Evolutionary conservation across 1,284 basidiomycete species (phyloP).

Genomic region (Vanrija pseudolonga): DNA sequence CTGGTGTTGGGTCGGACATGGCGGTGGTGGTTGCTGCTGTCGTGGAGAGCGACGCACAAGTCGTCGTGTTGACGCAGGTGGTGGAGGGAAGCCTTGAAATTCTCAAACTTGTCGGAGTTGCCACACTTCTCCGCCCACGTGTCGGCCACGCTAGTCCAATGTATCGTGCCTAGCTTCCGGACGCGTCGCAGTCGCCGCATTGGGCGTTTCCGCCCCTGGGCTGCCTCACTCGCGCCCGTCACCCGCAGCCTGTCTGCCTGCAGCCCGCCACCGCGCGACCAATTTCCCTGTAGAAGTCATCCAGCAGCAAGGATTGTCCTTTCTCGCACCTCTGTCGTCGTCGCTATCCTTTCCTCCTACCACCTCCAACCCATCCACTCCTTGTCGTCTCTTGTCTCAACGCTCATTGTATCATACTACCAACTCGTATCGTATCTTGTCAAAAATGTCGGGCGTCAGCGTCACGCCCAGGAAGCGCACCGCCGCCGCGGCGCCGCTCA

Average conservation of each 20-base stretch:
- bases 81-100: neutral
- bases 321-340: neutral
- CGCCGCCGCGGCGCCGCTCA: neutral
- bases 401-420: no score
- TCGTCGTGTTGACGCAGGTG: neutral
- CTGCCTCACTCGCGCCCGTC: no score
- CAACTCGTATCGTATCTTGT: neutral
- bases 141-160: neutral
- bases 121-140: neutral
- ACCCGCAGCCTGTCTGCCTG: no score
- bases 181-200: neutral
- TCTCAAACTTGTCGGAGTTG: neutral
- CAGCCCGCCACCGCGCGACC: no score
- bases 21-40: neutral
- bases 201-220: neutral
- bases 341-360: neutral
- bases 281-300: no score
- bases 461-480: neutral
- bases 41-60: neutral
- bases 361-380: neutral
- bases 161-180: neutral
- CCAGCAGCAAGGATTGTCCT: neutral
- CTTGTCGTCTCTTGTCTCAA: neutral
- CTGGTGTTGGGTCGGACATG: neutral
- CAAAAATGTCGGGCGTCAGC: conserved; percentile 7